Conservation (phyloP, 495 filamentous ascomycete species). For the Aspergillus egyptiacus region DNA sequence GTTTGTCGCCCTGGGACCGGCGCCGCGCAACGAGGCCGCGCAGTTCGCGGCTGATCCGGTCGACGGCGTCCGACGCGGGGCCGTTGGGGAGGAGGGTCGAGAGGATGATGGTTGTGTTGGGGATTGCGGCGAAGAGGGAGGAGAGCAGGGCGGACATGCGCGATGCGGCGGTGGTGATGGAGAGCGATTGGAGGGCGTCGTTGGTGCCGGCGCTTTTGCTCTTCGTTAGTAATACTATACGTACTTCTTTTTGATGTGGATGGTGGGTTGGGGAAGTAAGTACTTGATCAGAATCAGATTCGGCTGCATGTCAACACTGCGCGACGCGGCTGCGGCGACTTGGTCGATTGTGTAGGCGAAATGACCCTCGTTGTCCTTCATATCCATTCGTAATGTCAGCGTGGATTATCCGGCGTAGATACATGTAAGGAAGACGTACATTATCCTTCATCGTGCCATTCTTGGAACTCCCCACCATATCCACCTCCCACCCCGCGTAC, state of each 20-base stretch:
- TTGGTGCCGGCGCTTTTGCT: conserved; percentile 28
- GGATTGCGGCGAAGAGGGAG: conserved; percentile 32
- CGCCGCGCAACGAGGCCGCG: conserved; percentile 26
- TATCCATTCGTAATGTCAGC: background rate
- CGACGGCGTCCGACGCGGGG: conserved; percentile 12
- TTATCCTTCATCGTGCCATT: conserved; percentile 47
- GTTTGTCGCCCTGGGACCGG: conserved; percentile 20
- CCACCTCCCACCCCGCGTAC: conserved; percentile 35
- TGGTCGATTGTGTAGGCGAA: conserved; percentile 43
- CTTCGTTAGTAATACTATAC: no score
- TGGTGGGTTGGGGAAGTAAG: background rate
- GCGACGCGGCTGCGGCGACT: conserved; percentile 28
- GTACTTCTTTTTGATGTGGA: no score
- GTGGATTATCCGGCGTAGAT: no score
- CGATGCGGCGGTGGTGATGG: no score
- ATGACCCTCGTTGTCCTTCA: conserved; percentile 44
- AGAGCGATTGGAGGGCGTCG: conserved; percentile 14
- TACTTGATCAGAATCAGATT: conserved; percentile 46
- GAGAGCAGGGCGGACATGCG: conserved; percentile 31
- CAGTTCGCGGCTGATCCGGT: conserved; percentile 36
- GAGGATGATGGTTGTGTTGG: conserved; percentile 41
- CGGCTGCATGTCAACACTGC: conserved; percentile 33
- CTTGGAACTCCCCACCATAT: conserved; percentile 45
- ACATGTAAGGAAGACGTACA: conserved; percentile 21
- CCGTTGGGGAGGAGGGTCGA: conserved; percentile 44